Base-by-base conservation (phyloP, 768 basidiomycete species). In the Kwoniella pini region DNA sequence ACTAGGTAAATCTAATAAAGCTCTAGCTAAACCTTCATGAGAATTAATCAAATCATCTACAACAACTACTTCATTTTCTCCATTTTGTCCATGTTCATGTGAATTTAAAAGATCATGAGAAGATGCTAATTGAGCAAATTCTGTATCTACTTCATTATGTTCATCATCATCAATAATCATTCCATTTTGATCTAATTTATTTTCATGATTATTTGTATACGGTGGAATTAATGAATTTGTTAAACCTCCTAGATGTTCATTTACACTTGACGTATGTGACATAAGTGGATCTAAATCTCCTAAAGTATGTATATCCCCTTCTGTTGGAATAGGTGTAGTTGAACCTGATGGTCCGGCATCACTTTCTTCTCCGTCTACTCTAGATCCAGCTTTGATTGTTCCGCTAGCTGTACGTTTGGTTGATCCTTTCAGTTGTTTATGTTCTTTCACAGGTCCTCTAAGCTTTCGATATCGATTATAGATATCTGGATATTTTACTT, bases 401-500 rank as follows among this genome's bases (percentile, higher is more conserved):
- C 59, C 59, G 28, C 59, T 61, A 15, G 52, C 30, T 9, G 59
- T 54, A 9, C 59, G 9, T 21, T 61, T 61, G n/a, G 36, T 39
- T 2, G 59, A 9, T 33, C 59, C 48, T 36, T 54, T 61, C 7
- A 54, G 33, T 26, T 46, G 51, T 9, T 54, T 50, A 42, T 59
- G 26, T 7, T 53, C 63, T 51, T 70, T 70, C 40, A 75, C 66
- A 4, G 74, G 74, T 24, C 71, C 71, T 43, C 53, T 60, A 30
- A 72, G 57, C 42, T 72, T 72, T 10, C 74, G 63, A 58, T 65
- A 75, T 42, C 74, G 64, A 27, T 75, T 75, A 54, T 75, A 75
- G 28, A 75, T 62, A 46, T 72, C 74, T 22, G 74, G 69, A 46
- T 75, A 75, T 55, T 72, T 72, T 55, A 75, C 70, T 28, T 69